phyloP scores from a whole-genome alignment of 176 grass and related monocot genomes.

The Ananas comosus region DNA sequence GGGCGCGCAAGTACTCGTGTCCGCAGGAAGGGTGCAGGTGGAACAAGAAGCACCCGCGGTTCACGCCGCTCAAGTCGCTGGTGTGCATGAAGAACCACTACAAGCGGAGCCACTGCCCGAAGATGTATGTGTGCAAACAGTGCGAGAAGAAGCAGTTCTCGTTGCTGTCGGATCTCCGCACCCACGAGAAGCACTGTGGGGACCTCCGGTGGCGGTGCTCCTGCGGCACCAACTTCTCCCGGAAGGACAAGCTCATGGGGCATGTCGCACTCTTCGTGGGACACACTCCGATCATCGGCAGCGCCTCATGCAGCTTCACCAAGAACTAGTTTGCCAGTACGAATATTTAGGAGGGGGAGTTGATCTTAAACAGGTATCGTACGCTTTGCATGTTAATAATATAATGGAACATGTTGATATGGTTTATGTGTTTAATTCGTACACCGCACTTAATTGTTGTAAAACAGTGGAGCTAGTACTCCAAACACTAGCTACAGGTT shows the following conservation, averaged over 20 bases:
- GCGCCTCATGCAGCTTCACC: neutral
- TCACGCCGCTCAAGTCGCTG: slow-evolving; percentile 28
- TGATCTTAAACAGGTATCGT: no score
- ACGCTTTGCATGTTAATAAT: no score
- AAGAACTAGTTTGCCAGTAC: no score
- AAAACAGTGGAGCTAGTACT: no score
- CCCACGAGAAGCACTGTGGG: slow-evolving; percentile 30
- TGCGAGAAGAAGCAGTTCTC: slow-evolving; percentile 30
- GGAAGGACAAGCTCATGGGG: slow-evolving; percentile 35
- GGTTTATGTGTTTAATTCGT: no score
- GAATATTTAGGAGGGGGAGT: no score
- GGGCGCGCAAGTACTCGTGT: slow-evolving; percentile 22
- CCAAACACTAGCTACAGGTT: no score
- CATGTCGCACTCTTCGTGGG: slow-evolving; percentile 28
- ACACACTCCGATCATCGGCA: neutral
- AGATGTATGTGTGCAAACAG: slow-evolving; percentile 31
- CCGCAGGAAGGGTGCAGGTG: slow-evolving; percentile 28
- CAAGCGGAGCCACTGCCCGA: slow-evolving; percentile 28
- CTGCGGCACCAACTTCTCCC: slow-evolving; percentile 28
- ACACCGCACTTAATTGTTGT: no score
- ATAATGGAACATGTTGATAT: no score
- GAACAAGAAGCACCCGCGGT: slow-evolving; percentile 28
- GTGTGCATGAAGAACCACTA: slow-evolving; percentile 35
- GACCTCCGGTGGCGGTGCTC: slow-evolving; percentile 31
- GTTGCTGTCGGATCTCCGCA: slow-evolving; percentile 27